Percentiles rank a stretch among this genome's conserved stretches.
These are phyloP conservation scores for Austroboletus festivus DNA, from an alignment of 768 basidiomycete species.

Conservation along the genomic window DNA sequence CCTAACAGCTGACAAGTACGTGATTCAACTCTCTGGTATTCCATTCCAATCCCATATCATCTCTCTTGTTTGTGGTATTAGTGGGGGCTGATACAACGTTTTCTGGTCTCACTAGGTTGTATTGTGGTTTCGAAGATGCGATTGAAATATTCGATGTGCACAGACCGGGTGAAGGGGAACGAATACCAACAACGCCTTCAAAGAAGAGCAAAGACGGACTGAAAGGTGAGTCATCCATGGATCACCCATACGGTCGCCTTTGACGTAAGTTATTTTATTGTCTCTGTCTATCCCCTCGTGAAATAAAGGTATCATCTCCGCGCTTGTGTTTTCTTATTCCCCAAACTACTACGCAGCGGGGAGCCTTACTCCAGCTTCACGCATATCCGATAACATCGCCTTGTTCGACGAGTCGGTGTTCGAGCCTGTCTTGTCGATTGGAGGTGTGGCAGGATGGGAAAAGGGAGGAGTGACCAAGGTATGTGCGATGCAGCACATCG, in stretches of 20 bases:
- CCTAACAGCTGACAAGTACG: constrained; percentile 57
- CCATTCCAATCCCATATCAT: too few relatives aligned
- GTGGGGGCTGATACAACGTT: too few relatives aligned
- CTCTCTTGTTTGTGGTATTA: too few relatives aligned
- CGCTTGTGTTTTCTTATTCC: constrained; percentile 71
- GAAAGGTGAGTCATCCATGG: constrained; percentile 56
- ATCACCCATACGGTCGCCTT: not conserved
- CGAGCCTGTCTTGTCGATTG: constrained; percentile 59
- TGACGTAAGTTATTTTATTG: not conserved
- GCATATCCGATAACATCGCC: constrained; percentile 52
- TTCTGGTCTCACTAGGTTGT: constrained; percentile 44
- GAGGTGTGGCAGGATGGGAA: constrained; percentile 43
- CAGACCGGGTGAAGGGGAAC: constrained; percentile 67
- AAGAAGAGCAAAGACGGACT: constrained; percentile 82
- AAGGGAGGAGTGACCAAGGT: constrained; percentile 50
- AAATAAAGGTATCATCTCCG: constrained; percentile 74
- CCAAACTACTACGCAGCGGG: constrained; percentile 79
- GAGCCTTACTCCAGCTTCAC: constrained; percentile 52
- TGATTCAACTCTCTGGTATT: too few relatives aligned
- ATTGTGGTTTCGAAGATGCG: constrained; percentile 83
- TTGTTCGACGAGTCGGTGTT: constrained; percentile 62
- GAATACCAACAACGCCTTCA: constrained; percentile 66
- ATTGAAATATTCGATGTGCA: constrained; percentile 83
- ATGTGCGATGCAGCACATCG: not conserved
- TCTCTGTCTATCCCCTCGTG: not conserved